Evolutionary conservation across 345 rosid genomes (phyloP), one percentile per base, ranked within the genome.

Genomic region (Camelina hispida): DNA sequence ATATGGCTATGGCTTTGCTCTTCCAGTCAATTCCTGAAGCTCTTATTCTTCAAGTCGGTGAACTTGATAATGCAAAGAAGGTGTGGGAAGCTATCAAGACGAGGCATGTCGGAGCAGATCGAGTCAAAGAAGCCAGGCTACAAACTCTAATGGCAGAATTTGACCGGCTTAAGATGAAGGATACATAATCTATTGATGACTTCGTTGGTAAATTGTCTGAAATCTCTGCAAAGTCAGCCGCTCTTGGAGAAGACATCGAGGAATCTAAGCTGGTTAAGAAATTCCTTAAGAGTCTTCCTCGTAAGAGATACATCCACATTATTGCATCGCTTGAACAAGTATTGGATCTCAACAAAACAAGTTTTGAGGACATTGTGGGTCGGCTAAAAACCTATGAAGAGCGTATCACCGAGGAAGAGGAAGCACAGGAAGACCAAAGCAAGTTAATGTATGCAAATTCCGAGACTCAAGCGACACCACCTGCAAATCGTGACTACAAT

Each of bases 391-490:
- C 57, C 0, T 52, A 22, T 22, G 57, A 52, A 2, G 57, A 52
- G 1, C 15, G 32, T 0, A 5, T 52, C 0, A 0, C 0, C 0
- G n/a, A 22, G 0, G 32, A 52, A 2, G 32, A 52, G 1, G 8
- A 22, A 0, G 8, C 18, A 5, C 15, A 52, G 5, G n/a, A 4
- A 1, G 57, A 52, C 2, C 32, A 52, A 52, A 11, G 30, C 15
- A 52, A 52, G 30, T 2, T 52, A 0, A 52, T 52, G 57, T 52
- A 52, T 22, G 15, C 57, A 0, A 52, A 52, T 9, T 20, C 14
- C 0, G 42, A 38, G 3, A 9, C 42, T 38, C 35, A 32, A 32
- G 8, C 30, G 4, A n/a, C n/a, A n/a, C 30, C 30, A 25, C 30
- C 30, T 25, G 30, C 30, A 25, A 25, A 25, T 0, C 5, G 30